Evolutionary conservation across 1,139 yeast species (phyloP), one percentile per base, ranked within the genome.

Genomic region (Debaryomyces psychrophilus): DNA sequence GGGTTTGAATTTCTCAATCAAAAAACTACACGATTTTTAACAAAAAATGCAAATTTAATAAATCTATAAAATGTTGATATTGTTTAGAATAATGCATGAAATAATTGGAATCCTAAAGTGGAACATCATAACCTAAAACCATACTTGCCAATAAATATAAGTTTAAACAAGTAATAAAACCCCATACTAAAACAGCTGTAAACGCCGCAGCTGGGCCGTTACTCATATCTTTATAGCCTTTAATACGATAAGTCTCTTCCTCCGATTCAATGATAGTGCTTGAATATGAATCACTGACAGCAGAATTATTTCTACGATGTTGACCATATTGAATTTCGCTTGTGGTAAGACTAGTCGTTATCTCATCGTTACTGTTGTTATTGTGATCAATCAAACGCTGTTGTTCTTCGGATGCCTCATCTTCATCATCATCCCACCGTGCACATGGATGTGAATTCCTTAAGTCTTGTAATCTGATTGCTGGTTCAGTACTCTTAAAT

Each of bases 201-300:
- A 70, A 58, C 1, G 82, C 58, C 20, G 79, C 72, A 8, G 68
- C 34, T 2, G 74, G 73, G 1, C 83, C 76, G 56, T 81, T 81
- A 56, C 84, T 79, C 71, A 79, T 77, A 57, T 80, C 84, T 47
- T 71, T 76, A 54, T 67, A 79, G 23, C 73, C 75, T 44, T 61
- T 62, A 31, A 70, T 56, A 37, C 64, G 47, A 41, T 51, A 52
- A 12, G 50, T 47, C 2, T 44, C 46, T 18, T 31, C 43, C 11
- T 35, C 40, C 5, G 37, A 25, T 39, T 54, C 58, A 5, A 44
- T 47, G 26, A 48, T 53, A 4, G 42, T 33, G 22, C 36, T 42
- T 5, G 37, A n/a, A 20, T 41, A 22, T n/a, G 17, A 14, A 6
- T 29, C 44, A 18, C 36, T 27, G 8, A 5, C 37, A 28, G 31